Evolutionary conservation across 352 stramenopile genomes (phyloP).

Genomic region (Pythium biforme): DNA sequence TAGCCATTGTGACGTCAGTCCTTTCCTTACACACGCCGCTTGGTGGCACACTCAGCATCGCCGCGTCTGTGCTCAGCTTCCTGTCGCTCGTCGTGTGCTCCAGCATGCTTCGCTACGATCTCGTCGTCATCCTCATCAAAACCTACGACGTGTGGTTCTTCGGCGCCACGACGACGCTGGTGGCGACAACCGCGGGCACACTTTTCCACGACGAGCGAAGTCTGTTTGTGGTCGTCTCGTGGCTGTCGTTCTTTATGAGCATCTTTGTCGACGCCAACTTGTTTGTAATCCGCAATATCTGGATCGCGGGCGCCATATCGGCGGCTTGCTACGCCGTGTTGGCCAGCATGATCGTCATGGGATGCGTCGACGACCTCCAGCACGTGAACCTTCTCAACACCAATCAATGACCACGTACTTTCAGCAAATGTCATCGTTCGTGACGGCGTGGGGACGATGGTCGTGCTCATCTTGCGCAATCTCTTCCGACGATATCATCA

Average conservation of each 20-base stretch:
- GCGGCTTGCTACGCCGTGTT: not conserved
- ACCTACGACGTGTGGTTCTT: constrained; percentile 54
- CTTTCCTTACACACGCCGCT: constrained; percentile 14
- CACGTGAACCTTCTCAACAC: too few relatives aligned
- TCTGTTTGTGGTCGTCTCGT: not conserved
- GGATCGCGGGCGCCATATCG: not conserved
- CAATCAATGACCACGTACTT: too few relatives aligned
- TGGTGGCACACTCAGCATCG: not conserved
- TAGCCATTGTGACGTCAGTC: not conserved
- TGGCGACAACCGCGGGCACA: not conserved
- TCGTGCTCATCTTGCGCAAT: too few relatives aligned
- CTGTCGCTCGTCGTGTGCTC: not conserved
- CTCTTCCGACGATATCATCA: too few relatives aligned
- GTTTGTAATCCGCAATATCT: not conserved
- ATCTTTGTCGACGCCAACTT: not conserved
- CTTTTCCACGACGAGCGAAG: not conserved
- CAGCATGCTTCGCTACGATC: constrained; percentile 34
- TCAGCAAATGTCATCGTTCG: too few relatives aligned
- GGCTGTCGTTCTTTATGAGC: not conserved
- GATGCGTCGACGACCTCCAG: too few relatives aligned
- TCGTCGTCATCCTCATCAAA: constrained; percentile 30
- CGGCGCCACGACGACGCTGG: constrained; percentile 14
- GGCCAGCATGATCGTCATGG: too few relatives aligned
- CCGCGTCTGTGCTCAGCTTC: not conserved
- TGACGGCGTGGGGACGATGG: too few relatives aligned